Conservation (phyloP, 1,284 basidiomycete species). For the Ceraceosorus bombacis region DNA sequence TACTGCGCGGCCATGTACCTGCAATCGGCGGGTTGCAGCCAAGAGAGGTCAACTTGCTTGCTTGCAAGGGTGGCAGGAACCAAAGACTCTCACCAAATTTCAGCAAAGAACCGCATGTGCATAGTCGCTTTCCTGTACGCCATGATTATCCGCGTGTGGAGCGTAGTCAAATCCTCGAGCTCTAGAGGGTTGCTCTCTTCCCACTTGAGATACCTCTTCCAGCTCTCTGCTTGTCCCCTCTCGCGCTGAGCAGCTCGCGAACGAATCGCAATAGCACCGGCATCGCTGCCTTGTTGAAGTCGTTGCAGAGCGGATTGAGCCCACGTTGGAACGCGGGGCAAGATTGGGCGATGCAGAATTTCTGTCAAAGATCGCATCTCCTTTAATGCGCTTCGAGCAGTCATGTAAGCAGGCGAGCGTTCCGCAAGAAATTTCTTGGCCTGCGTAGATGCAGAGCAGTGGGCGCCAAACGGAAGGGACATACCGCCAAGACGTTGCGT, state of each 20-base stretch:
- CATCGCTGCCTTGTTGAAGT: background rate
- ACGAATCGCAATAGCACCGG: conserved; percentile 5
- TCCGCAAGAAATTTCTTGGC: conserved; percentile 90
- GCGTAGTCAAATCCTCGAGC: conserved; percentile 63
- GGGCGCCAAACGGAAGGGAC: too few relatives aligned
- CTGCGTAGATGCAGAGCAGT: conserved; percentile 41
- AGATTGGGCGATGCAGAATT: conserved; percentile 29
- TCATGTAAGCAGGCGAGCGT: conserved; percentile 79
- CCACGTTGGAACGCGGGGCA: conserved; percentile 40
- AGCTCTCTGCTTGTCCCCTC: conserved; percentile 66
- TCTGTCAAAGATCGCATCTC: conserved; percentile 65
- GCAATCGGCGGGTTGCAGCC: too few relatives aligned
- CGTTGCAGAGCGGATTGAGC: background rate
- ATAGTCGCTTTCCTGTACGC: conserved; percentile 82
- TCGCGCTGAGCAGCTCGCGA: conserved; percentile 51
- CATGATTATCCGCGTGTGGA: conserved; percentile 67
- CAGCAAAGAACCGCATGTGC: conserved; percentile 85
- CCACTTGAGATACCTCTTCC: conserved; percentile 90
- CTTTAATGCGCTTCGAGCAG: conserved; percentile 77
- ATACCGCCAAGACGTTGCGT: too few relatives aligned
- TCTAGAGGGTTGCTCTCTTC: conserved; percentile 90
- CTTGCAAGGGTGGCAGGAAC: background rate
- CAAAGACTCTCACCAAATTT: conserved; percentile 66
- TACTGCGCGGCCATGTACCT: conserved; percentile 87
- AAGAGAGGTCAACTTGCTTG: background rate